phyloP scores from a whole-genome alignment of 108 stramenopile species.

The Bacterosira constricta region DNA sequence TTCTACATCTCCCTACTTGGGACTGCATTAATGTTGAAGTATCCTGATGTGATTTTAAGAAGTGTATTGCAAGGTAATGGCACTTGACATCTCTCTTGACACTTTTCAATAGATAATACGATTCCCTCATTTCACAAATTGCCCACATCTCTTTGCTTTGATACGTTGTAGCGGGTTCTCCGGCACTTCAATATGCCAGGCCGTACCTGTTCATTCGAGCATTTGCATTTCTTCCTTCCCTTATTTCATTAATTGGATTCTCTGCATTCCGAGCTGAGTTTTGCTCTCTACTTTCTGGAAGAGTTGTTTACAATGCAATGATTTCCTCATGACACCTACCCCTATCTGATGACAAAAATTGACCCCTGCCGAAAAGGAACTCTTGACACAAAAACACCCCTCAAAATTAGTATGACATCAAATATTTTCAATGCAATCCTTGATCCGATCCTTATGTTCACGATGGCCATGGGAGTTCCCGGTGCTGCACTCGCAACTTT shows the following conservation, averaged over 20 bases:
- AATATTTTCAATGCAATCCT: conserved; percentile 84
- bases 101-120: too few species aligned
- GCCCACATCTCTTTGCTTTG: not conserved
- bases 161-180: conserved; percentile 54
- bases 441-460: conserved; percentile 88
- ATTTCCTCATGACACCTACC: not conserved
- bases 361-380: conserved; percentile 37
- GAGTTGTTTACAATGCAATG: not conserved
- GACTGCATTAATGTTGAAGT: conserved; percentile 62
- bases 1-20: conserved; percentile 71
- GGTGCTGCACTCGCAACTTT: conserved; percentile 90
- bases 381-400: conserved; percentile 83
- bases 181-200: conserved; percentile 81
- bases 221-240: conserved; percentile 85
- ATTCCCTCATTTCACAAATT: too few species aligned
- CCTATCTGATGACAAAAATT: not conserved
- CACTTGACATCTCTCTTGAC: too few species aligned
- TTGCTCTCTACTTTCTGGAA: not conserved
- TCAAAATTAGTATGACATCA: conserved; percentile 79
- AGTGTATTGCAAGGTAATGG: conserved; percentile 60
- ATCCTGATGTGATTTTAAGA: conserved; percentile 60
- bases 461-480: conserved; percentile 77
- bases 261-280: conserved; percentile 51
- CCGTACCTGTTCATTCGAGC: conserved; percentile 86
- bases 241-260: conserved; percentile 72